These are phyloP conservation scores for Myriosclerotinia scirpicola DNA, from an alignment of 2,329 filamentous ascomycete species.

Conservation along the genomic window DNA sequence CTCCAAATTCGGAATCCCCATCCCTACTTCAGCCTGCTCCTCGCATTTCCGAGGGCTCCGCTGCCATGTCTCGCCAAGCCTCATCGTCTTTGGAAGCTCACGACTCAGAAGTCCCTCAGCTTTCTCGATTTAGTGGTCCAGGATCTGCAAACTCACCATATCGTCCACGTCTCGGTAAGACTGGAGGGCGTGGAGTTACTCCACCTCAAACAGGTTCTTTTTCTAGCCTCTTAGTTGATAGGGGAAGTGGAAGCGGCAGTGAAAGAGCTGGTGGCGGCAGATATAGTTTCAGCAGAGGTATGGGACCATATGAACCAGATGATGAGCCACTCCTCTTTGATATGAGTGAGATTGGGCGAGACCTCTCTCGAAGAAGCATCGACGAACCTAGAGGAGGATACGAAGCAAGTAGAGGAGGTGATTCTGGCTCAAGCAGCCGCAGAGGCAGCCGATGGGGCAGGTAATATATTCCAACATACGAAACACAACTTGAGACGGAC, in stretches of 20 bases:
- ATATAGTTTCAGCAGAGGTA: constrained; percentile 48
- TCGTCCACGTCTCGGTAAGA: constrained; percentile 37
- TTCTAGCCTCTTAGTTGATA: constrained; percentile 40
- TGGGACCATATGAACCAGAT: constrained; percentile 52
- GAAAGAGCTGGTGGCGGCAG: constrained; percentile 43
- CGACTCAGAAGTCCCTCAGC: constrained; percentile 34
- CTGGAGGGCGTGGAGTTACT: constrained; percentile 39
- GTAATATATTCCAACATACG: constrained; percentile 27
- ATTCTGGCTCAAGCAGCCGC: constrained; percentile 38
- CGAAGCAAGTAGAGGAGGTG: constrained; percentile 34
- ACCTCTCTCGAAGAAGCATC: constrained; percentile 54
- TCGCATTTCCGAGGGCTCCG: constrained; percentile 36
- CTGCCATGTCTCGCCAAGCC: constrained; percentile 34
- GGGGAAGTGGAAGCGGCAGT: constrained; percentile 40
- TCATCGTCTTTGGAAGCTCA: constrained; percentile 38
- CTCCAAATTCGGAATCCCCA: constrained; percentile 36
- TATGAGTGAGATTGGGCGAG: constrained; percentile 67
- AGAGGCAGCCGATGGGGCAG: constrained; percentile 38
- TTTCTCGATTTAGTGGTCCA: constrained; percentile 32
- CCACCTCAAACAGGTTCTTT: constrained; percentile 40
- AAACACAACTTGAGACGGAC: constrained; percentile 15
- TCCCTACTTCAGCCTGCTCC: constrained; percentile 39
- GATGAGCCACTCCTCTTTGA: constrained; percentile 72
- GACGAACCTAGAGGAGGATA: constrained; percentile 49
- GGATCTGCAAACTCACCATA: constrained; percentile 39